phyloP scores from a whole-genome alignment of 2,329 filamentous ascomycete species.

The Penicillium capsulatum region DNA sequence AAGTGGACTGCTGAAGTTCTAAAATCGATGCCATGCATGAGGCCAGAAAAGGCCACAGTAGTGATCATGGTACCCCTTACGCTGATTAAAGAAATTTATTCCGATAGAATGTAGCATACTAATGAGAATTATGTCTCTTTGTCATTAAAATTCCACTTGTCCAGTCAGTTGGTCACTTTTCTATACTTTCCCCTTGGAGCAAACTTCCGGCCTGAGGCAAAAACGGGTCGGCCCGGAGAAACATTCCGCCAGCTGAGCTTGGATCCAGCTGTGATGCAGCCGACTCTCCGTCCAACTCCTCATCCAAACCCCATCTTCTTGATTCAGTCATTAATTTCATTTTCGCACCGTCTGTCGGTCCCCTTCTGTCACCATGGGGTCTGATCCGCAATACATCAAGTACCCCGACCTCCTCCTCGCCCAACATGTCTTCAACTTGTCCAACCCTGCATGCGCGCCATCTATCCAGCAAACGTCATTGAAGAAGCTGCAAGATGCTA shows the following conservation, averaged over 20 bases:
- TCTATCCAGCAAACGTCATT: constrained; percentile 54
- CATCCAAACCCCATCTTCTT: constrained; percentile 5
- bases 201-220: neutral
- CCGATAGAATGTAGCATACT: no score
- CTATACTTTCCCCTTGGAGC: neutral
- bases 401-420: constrained; percentile 61
- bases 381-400: constrained; percentile 63
- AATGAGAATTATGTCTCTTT: no score
- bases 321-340: constrained; percentile 5
- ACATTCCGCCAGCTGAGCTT: constrained; percentile 37
- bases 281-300: neutral
- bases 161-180: no score
- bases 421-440: constrained; percentile 65
- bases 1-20: no score
- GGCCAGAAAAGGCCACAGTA: no score
- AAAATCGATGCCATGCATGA: no score
- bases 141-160: no score
- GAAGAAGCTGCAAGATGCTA: constrained; percentile 60
- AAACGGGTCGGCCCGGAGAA: constrained; percentile 25
- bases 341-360: constrained; percentile 4
- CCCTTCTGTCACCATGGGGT: constrained; percentile 49
- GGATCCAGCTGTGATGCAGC: constrained; percentile 9
- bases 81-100: no score
- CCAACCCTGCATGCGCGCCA: constrained; percentile 55
- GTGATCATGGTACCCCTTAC: no score